Base-by-base conservation (phyloP, 2,329 filamentous ascomycete genomes). In the Diaporthe sp. region DNA sequence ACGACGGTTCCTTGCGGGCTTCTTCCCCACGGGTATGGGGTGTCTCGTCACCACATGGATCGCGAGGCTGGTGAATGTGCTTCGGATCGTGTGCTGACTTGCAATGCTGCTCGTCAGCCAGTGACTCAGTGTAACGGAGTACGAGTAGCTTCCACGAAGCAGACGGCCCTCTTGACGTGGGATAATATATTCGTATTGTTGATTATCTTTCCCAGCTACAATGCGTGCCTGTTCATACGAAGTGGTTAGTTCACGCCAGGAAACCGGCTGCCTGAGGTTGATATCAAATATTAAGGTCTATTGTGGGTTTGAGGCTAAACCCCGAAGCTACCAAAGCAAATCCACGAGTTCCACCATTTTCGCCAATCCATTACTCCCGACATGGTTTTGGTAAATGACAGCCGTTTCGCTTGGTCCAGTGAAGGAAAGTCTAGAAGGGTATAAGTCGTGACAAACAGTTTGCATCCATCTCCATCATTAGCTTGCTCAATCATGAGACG, bases 361-460 rank as follows among this genome's bases (percentile, higher is more conserved):
- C 39, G 46, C 60, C 51, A 37, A 44, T 55, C 65, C 71, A 77
- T 77, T 68, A 71, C 62, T 67, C 76, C 46, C 71, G 42, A 76
- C 51, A 77, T 76, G 71, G 71, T 68, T 65, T 25, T 71, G 51
- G 6, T 65, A 77, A 65, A 71, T 75, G 73, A 77, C 73, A 76
- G 67, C 71, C 65, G 62, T 44, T 65, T 55, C 28, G 37, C 72
- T 71, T 70, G 53, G 51, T 72, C 62, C 67, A 71, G 72, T 77
- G 39, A 76, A 77, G 71, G 76, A 77, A 76, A 67, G 76, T 77
- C 71, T 76, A 73, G 72, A 77, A 77, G 71, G 76, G 76, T 76
- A 77, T 76, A 76, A 44, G 55, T 77, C 60, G 42, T 77, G 60
- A 72, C 44, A 68, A 77, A 77, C 71, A 57, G 46, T 22, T 57